Conservation (phyloP, 345 rosid genomes). For the Brassica carinata region DNA sequence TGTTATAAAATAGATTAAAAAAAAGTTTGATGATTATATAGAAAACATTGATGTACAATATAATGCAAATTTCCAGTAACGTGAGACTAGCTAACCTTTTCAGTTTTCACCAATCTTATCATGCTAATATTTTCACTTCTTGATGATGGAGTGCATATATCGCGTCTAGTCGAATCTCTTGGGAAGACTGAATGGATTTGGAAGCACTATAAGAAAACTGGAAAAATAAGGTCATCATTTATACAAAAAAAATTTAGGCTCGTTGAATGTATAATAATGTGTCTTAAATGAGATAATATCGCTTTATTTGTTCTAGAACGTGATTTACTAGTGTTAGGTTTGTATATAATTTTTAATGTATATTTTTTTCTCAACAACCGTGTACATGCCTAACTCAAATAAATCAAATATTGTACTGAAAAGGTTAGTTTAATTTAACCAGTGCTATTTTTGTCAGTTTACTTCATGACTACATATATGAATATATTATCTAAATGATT, state of each 20-base stretch:
- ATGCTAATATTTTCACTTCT: slow-evolving; percentile 2
- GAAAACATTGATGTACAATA: slow-evolving; percentile 6
- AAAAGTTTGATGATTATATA: slow-evolving; percentile 10
- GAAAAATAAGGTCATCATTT: neutral
- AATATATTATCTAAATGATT: neutral
- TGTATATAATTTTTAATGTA: neutral
- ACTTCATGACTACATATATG: neutral
- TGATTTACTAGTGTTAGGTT: neutral
- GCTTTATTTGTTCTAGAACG: neutral
- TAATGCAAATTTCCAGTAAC: slow-evolving; percentile 15
- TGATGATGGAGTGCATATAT: neutral
- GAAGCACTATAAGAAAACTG: neutral
- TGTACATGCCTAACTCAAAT: neutral
- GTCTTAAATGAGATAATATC: neutral
- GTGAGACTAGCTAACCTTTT: slow-evolving; percentile 6
- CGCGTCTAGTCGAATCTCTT: slow-evolving; percentile 3
- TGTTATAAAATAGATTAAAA: neutral
- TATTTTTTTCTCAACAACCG: neutral
- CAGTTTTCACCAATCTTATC: slow-evolving; percentile 7
- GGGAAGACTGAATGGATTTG: neutral
- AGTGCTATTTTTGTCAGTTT: neutral
- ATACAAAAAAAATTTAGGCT: neutral
- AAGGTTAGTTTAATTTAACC: neutral
- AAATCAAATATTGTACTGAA: neutral
- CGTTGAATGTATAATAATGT: neutral